Evolutionary conservation across 495 filamentous ascomycete genomes (phyloP), one percentile per base, ranked within the genome.

Genomic region (Geopyxis carbonaria): DNA sequence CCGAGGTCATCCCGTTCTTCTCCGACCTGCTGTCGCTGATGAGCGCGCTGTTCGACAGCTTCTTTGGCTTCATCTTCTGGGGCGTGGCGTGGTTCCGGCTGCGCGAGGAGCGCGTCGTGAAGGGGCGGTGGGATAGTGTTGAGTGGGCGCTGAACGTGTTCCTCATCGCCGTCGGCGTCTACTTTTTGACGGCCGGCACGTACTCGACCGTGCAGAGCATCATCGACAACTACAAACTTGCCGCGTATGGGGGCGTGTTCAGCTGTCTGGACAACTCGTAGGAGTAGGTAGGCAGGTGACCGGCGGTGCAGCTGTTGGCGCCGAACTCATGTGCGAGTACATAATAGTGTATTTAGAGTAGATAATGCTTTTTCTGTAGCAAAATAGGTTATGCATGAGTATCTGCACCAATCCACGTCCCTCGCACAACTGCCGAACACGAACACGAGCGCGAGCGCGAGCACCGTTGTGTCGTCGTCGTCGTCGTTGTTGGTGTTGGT

Each of bases 51-150:
- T 92, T 92, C 49, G 83, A 92, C 57, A 83, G 78, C 18, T 91
- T 89, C 63, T 92, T 92, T 44, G 83, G 83, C 13, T 92, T 87
- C 61, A 87, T 91, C 50, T 92, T 89, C 67, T 92, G 83, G 83
- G 83, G 82, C 21, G 70, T 80, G 3, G 83, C 83, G 1, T 92
- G 89, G 54, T 66, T 89, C 45, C 72, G 80, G 22, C 85, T 92
- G 83, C 65, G 82, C 11, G 72, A 63, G 50, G 59, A 64, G 0
- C 62, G 71, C 25, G 73, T 72, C 18, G 44, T 75, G 22, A 67
- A 70, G 5, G 77, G 80, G 8, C 75, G 66, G 58, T n/a, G n/a
- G n/a, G n/a, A n/a, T n/a, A n/a, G n/a, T n/a, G 22, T 69, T 28
- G 71, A 78, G 34, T 63, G 69, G 15, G 57, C 65, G 4, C 47